Evolutionary conservation across 768 basidiomycete species (phyloP).

Genomic region (Chlorophyllum brunneum): DNA sequence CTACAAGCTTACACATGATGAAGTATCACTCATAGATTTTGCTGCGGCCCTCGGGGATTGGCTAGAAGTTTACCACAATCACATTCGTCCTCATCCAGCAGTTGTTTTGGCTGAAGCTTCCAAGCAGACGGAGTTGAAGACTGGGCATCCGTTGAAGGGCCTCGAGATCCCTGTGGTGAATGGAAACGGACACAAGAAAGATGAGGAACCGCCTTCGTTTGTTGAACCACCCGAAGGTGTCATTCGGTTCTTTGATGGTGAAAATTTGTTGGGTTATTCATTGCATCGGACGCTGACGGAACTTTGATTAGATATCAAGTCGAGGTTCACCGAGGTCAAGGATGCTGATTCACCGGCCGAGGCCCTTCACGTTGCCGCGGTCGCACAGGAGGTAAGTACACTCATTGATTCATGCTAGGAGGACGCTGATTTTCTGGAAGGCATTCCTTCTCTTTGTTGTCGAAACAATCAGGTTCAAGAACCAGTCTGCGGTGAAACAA

Average conservation of each 20-base stretch:
- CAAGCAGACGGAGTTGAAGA: constrained; percentile 67
- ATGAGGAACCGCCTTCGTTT: constrained; percentile 66
- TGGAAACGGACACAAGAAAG: constrained; percentile 58
- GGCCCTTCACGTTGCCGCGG: constrained; percentile 66
- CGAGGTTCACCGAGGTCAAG: constrained; percentile 44
- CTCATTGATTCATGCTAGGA: neutral
- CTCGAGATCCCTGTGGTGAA: constrained; percentile 47
- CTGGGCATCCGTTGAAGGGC: constrained; percentile 63
- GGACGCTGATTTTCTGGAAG: constrained; percentile 31
- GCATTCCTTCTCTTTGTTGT: constrained; percentile 68
- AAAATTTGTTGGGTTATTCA: constrained; percentile 6
- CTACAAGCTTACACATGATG: constrained; percentile 62
- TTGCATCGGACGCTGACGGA: neutral
- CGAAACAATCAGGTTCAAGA: constrained; percentile 74
- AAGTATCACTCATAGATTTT: constrained; percentile 54
- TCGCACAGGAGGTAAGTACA: constrained; percentile 65
- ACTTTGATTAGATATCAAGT: constrained; percentile 43
- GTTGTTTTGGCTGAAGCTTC: constrained; percentile 73
- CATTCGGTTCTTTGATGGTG: constrained; percentile 60
- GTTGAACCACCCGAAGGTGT: constrained; percentile 57
- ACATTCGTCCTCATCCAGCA: constrained; percentile 65
- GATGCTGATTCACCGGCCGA: constrained; percentile 44
- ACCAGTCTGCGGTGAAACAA: constrained; percentile 61
- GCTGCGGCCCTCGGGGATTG: constrained; percentile 62
- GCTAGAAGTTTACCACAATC: constrained; percentile 74